Evolutionary conservation across 2,329 filamentous ascomycete genomes (phyloP).

Genomic region (Ophiostoma montium): DNA sequence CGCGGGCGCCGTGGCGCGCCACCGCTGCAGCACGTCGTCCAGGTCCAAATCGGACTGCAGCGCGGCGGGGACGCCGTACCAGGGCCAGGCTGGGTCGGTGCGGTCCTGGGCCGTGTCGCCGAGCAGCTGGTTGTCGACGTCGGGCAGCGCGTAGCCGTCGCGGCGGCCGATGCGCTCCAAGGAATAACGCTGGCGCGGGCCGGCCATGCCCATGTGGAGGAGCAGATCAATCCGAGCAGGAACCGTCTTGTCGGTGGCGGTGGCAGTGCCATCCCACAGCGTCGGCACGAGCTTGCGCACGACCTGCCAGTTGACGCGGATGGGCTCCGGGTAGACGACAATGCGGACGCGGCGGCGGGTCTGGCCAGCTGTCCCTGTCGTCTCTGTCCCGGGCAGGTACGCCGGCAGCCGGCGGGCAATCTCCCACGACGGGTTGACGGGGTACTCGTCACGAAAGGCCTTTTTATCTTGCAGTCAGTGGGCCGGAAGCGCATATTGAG

Average conservation of each 20-base stretch:
- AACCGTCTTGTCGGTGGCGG: slow-evolving; percentile 10
- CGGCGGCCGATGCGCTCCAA: slow-evolving; percentile 58
- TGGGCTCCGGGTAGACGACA: slow-evolving; percentile 47
- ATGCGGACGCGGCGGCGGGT: slow-evolving; percentile 38
- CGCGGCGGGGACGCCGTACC: slow-evolving; percentile 39
- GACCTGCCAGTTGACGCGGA: slow-evolving; percentile 57
- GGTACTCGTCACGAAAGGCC: slow-evolving; percentile 62
- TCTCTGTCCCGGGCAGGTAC: slow-evolving; percentile 33
- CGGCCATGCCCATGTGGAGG: slow-evolving; percentile 71
- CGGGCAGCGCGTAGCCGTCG: slow-evolving; percentile 54
- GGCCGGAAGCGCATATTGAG: too few relatives aligned
- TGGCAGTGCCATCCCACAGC: slow-evolving; percentile 35
- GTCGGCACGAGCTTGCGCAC: slow-evolving; percentile 50
- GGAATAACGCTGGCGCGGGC: slow-evolving; percentile 48
- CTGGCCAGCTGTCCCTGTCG: slow-evolving; percentile 19
- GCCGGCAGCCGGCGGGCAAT: slow-evolving; percentile 57
- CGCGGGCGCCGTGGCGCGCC: slow-evolving; percentile 30
- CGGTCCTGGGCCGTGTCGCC: slow-evolving; percentile 30
- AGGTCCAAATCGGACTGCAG: slow-evolving; percentile 43
- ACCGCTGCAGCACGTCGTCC: slow-evolving; percentile 40
- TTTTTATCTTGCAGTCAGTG: slow-evolving; percentile 20
- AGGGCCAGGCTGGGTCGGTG: slow-evolving; percentile 34
- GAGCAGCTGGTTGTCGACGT: slow-evolving; percentile 51
- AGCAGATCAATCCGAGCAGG: slow-evolving; percentile 39
- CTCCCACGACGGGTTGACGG: slow-evolving; percentile 68